These are phyloP conservation scores for Aspergillus vadensis DNA, from an alignment of 2,329 filamentous ascomycete species.

Conservation along the genomic window DNA sequence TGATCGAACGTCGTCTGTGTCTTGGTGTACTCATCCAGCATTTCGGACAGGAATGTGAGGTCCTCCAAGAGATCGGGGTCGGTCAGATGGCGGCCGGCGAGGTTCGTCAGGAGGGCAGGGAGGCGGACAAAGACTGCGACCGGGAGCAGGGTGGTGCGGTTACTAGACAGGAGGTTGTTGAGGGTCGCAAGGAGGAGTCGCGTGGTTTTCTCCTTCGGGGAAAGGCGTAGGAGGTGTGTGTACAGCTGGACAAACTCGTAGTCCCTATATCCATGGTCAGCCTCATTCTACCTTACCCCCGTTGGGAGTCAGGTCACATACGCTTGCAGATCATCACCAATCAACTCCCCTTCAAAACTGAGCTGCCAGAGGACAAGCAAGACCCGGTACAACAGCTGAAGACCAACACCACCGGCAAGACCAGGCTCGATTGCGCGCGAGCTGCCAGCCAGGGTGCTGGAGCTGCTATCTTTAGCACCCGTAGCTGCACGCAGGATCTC, in stretches of 20 bases:
- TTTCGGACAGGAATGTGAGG: conserved; percentile 55
- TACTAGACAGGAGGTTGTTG: conserved; percentile 78
- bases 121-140: conserved; percentile 84
- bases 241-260: conserved; percentile 91
- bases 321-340: conserved; percentile 76
- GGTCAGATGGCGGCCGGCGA: conserved; percentile 55
- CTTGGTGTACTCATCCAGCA: conserved; percentile 82
- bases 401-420: conserved; percentile 74
- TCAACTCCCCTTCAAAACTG: conserved; percentile 75
- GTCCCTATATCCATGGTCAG: conserved; percentile 60
- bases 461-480: conserved; percentile 70
- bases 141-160: conserved; percentile 70
- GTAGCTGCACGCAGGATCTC: conserved; percentile 76
- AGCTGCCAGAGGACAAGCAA: conserved; percentile 94
- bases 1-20: conserved; percentile 68
- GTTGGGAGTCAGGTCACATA: conserved; percentile 20
- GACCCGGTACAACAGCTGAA: conserved; percentile 93
- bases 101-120: conserved; percentile 61
- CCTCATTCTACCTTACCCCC: not conserved
- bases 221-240: conserved; percentile 86
- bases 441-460: conserved; percentile 58
- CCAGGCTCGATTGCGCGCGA: conserved; percentile 66
- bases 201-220: conserved; percentile 97
- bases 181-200: conserved; percentile 86
- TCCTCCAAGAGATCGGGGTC: conserved; percentile 54